These are phyloP conservation scores for Citrus maxima DNA, from an alignment of 345 rosid genomes.

Conservation along the genomic window DNA sequence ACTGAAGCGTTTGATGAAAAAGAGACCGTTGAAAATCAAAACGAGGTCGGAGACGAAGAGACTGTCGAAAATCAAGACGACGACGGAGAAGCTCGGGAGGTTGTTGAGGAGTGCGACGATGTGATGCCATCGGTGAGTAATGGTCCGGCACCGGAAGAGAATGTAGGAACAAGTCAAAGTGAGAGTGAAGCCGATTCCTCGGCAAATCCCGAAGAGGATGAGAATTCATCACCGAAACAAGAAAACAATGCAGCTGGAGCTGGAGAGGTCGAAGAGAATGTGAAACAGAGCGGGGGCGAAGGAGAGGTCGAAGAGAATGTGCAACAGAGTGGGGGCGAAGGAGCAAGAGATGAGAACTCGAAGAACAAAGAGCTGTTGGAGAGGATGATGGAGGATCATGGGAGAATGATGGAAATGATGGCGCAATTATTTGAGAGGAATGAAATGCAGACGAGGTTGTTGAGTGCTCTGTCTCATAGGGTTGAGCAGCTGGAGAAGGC, in stretches of 20 bases:
- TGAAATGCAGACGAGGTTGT: conserved; percentile 39
- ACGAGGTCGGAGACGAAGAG: not conserved
- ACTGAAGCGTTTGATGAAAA: not conserved
- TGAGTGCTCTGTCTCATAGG: conserved; percentile 41
- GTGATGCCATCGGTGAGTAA: not conserved
- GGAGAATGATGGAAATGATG: conserved; percentile 55
- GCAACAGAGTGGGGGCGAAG: too few species aligned
- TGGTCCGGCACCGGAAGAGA: conserved; percentile 1
- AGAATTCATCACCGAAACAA: not conserved
- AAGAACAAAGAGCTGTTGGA: conserved; percentile 35
- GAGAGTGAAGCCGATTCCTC: conserved; percentile 25
- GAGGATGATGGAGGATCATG: conserved; percentile 60
- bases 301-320: not conserved
- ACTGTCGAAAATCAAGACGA: not conserved
- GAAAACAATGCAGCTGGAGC: not conserved
- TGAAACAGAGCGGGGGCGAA: too few species aligned
- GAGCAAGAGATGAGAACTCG: not conserved
- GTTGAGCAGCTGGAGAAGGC: conserved; percentile 61
- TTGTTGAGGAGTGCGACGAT: not conserved
- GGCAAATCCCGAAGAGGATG: conserved; percentile 15
- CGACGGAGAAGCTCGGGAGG: not conserved
- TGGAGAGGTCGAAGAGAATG: not conserved
- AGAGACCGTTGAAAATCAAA: not conserved
- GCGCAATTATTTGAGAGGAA: conserved; percentile 44
- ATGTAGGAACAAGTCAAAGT: not conserved